These are phyloP conservation scores for Populus hybrid DNA, from an alignment of 441 rosid genomes.

Conservation along the genomic window DNA sequence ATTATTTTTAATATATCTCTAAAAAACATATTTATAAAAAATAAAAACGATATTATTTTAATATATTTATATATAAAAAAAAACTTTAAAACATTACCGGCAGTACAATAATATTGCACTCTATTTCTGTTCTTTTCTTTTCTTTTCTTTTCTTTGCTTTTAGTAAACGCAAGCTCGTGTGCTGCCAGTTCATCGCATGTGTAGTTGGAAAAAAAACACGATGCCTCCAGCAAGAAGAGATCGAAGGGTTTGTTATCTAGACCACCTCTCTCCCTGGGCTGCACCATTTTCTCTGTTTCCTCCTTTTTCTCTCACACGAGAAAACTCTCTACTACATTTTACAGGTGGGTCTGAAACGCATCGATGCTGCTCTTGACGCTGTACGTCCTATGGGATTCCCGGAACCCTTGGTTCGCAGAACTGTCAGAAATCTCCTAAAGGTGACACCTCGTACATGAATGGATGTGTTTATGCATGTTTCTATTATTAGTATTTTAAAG, in stretches of 20 bases:
- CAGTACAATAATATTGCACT: too few relatives aligned
- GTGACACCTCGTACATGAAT: neutral
- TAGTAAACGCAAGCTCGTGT: too few relatives aligned
- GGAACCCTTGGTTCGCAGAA: constrained; percentile 9
- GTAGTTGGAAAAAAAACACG: too few relatives aligned
- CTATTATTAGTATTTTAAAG: neutral
- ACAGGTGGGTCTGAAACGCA: constrained; percentile 13
- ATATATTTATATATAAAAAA: too few relatives aligned
- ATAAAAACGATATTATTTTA: too few relatives aligned
- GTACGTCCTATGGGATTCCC: constrained; percentile 21
- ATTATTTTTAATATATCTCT: too few relatives aligned
- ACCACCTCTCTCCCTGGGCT: neutral
- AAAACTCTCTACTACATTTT: neutral
- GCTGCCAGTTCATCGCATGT: too few relatives aligned
- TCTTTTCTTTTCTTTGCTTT: too few relatives aligned
- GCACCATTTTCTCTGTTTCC: neutral
- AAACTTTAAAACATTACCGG: too few relatives aligned
- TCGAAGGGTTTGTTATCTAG: neutral
- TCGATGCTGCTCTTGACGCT: constrained; percentile 23
- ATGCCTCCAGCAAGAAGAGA: constrained; percentile 10
- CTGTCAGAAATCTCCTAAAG: constrained; percentile 19
- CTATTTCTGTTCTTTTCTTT: too few relatives aligned
- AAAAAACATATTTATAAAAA: too few relatives aligned
- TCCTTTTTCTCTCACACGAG: neutral
- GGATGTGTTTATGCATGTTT: neutral